Evolutionary conservation across 768 basidiomycete genomes (phyloP).

Genomic region (Tylopilus rubrobrunneus): DNA sequence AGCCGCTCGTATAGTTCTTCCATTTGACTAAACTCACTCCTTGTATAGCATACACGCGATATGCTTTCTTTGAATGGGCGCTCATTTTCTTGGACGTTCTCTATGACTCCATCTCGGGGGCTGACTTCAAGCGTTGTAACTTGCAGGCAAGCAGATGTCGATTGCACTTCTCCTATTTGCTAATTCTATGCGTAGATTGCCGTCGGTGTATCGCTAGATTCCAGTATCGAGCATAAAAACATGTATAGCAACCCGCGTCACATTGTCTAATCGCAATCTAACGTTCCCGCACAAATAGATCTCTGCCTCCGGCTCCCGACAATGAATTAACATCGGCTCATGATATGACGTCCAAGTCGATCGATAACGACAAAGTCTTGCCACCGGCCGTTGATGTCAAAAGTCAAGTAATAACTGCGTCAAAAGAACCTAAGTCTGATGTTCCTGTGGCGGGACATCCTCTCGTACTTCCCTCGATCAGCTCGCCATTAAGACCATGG

Average conservation of each 20-base stretch:
- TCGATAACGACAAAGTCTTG: background rate
- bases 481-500: conserved; percentile 12
- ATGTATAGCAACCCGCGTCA: conserved; percentile 46
- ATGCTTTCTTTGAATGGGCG: conserved; percentile 86
- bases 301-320: conserved; percentile 1
- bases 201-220: conserved; percentile 27
- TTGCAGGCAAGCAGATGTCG: conserved; percentile 43
- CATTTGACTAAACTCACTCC: background rate
- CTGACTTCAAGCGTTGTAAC: conserved; percentile 53
- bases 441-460: background rate
- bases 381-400: background rate
- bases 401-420: background rate
- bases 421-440: background rate
- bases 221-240: conserved; percentile 25
- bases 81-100: conserved; percentile 70
- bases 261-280: conserved; percentile 30
- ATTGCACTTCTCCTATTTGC: background rate
- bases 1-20: conserved; percentile 12
- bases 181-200: conserved; percentile 14
- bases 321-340: conserved; percentile 4
- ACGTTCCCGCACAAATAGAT: conserved; percentile 22
- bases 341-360: background rate
- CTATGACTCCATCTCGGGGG: conserved; percentile 64
- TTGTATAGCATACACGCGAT: conserved; percentile 72
- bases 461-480: background rate